Base-by-base conservation (phyloP, 202 grass and related monocot genomes). In the Musa balbisiana region DNA sequence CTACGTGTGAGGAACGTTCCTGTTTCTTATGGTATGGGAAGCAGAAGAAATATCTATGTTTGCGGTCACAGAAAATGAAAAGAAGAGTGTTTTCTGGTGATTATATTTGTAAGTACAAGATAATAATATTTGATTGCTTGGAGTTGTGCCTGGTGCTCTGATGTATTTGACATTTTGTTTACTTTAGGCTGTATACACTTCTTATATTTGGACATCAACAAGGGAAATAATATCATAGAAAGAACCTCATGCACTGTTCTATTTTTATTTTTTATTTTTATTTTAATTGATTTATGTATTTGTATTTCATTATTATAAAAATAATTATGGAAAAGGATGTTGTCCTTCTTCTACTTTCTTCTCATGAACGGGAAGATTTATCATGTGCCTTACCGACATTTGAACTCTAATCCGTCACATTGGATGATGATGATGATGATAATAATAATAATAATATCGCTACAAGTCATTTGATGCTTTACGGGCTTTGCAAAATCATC, bases 1-100 rank as follows among this genome's bases (percentile, higher is more conserved):
- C 73, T 79, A 79, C 2, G 14, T 62, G 52, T 85, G 67, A 85
- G 4, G 50, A 56, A 8, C 8, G 33, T 43, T 43, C 33, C 33
- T 43, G 33, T 43, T 43, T 43, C 33, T 43, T 8, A 43, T 43
- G 33, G 19, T 52, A 50, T 51, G 67, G 67, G 25, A 51, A 50
- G 8, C 3, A 21, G 33, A 19, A 33, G 33, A 51, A 51, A 70
- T 70, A 3, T n/a, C 67, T 17, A 16, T 5, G 12, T 51, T 49
- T 17, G 23, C 27, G 1, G 27, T 49, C 25, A 6, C 19, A 6
- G 9, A 43, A 67, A 33, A 15, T 1, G 15, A 43, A 14, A 16
- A 16, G 15, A 51, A 70, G n/a, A 49, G 67, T 51, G 14, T 51
- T 43, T 69, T 51, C 17, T 22, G 49, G 6, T 50, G 33, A 69